A percentile compares a stretch with the other conserved stretches of the same genome.
These are phyloP conservation scores for Lachnellula hyalina DNA, from an alignment of 2,329 filamentous ascomycete species.

Conservation along the genomic window DNA sequence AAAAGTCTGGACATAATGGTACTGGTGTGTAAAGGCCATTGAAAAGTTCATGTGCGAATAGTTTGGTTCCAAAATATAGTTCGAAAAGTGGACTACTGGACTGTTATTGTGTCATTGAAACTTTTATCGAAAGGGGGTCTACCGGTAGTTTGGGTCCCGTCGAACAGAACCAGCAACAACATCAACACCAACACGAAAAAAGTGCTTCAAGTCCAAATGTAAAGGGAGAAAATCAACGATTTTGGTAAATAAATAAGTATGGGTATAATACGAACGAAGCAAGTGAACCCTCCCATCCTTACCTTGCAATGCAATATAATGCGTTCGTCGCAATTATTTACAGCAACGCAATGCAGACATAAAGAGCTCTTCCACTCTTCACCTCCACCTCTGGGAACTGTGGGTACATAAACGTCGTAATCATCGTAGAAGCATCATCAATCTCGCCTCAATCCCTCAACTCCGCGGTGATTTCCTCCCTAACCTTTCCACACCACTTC, in stretches of 20 bases:
- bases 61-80: not conserved
- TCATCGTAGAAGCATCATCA: conserved; percentile 4
- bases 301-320: not conserved
- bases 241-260: conserved; percentile 1
- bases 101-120: not conserved
- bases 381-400: not conserved
- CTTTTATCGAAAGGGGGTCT: not conserved
- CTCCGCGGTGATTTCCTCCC: conserved; percentile 77
- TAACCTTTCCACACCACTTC: conserved; percentile 75
- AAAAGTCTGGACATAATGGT: too few species aligned
- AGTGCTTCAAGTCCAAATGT: not conserved
- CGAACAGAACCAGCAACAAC: not conserved
- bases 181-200: not conserved
- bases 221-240: not conserved
- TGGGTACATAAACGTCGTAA: conserved; percentile 6
- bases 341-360: not conserved
- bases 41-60: too few species aligned
- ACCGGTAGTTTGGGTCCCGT: not conserved
- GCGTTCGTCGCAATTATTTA: not conserved
- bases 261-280: conserved; percentile 7
- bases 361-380: not conserved
- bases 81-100: not conserved
- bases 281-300: not conserved
- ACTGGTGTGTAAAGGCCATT: too few species aligned
- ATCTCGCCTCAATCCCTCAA: conserved; percentile 30